Evolutionary conservation across 495 filamentous ascomycete species (phyloP), one percentile per base, ranked within the genome.

Genomic region (Trichocladium uniseriatum): DNA sequence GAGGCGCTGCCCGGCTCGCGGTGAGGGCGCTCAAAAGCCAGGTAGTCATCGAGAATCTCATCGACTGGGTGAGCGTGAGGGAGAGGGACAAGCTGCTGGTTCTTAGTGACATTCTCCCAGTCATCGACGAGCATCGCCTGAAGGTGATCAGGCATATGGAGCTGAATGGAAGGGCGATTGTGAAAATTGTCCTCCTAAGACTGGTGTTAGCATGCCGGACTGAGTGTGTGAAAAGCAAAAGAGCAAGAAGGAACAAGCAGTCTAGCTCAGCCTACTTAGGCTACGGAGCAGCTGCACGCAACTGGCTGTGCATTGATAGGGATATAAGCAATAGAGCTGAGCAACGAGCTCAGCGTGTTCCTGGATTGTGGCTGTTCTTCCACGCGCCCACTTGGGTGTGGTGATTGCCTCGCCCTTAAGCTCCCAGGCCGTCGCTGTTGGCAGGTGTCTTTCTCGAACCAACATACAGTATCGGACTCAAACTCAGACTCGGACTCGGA

Each of bases 21-120:
- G 51, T 84, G 83, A 6, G 76, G 71, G 35, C 76, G 78, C 66
- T 91, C 83, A 39, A 79, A 75, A 2, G 75, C 74, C 28, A 80
- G 69, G 61, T 94, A 98, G 49, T 86, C 83, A 29, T 86, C 74
- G 6, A 98, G 68, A 51, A 98, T 90, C 48, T 80, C 65, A 49
- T 79, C 77, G 45, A 90, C 86, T 2, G 87, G 81, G 42, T 80
- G 74, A 19, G 75, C 69, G n/a, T 84, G 79, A 0, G 92, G 92
- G 9, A 98, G 74, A 0, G 82, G 79, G 14, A 95, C 87, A 3
- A 96, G 80, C 57, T 87, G 83, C 52, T 84, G 79, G 59, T 90
- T 88, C 73, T 97, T 97, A 41, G 92, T 98, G 42, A 96, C 80
- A 56, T 95, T 94, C 67, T 98, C 92, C 92, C 92, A 98, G 69